These are phyloP conservation scores for Penicillium rolfsii DNA, from an alignment of 2,329 filamentous ascomycete genomes.

Conservation along the genomic window DNA sequence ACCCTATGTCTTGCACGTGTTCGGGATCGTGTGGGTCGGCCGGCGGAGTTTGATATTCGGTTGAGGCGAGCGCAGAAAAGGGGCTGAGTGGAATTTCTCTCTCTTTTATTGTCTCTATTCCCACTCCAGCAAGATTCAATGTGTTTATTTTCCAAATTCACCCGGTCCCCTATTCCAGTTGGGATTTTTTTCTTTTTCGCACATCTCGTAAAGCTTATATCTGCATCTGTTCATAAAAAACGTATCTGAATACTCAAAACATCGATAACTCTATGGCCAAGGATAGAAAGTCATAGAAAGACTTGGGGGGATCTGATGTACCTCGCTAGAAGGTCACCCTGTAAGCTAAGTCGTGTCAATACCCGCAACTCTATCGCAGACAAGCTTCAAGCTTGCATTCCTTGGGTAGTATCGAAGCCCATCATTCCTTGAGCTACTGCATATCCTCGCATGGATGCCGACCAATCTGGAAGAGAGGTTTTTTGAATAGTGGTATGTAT, in stretches of 20 bases:
- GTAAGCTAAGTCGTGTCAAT: background rate
- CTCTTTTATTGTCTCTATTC: conserved; percentile 48
- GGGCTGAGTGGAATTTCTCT: conserved; percentile 48
- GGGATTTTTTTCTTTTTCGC: background rate
- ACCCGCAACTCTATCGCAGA: background rate
- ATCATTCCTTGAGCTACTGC: conserved; percentile 18
- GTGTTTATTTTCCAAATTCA: conserved; percentile 39
- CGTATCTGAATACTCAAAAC: background rate
- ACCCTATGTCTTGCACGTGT: conserved; percentile 40
- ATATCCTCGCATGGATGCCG: background rate
- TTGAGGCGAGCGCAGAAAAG: conserved; percentile 43
- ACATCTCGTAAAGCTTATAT: background rate
- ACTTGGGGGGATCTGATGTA: background rate
- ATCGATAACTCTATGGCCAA: background rate
- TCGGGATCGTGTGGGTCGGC: conserved; percentile 43
- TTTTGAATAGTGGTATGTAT: background rate
- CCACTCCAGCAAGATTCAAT: conserved; percentile 46
- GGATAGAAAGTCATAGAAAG: background rate
- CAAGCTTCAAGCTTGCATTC: background rate
- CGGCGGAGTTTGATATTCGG: conserved; percentile 51
- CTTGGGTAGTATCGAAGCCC: background rate
- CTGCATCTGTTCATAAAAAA: background rate
- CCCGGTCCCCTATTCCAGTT: conserved; percentile 18
- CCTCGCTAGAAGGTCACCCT: background rate
- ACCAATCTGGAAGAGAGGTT: background rate